Percentiles rank a stretch among this genome's conserved stretches.
Evolutionary conservation across 345 rosid species (phyloP).

Genomic region (Isatis tinctoria): DNA sequence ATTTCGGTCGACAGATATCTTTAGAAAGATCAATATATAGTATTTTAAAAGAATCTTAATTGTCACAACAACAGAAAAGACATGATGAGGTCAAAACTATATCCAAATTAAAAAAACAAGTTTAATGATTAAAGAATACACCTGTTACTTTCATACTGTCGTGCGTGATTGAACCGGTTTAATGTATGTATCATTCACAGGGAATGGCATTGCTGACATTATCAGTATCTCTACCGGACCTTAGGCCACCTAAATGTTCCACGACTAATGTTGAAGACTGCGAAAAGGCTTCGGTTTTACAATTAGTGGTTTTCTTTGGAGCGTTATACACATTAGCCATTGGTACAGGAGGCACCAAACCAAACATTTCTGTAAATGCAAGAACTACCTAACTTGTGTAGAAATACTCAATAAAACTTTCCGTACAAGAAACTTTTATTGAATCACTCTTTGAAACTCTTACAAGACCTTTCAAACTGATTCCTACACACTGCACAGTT

Average conservation of each 20-base stretch:
- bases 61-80: neutral
- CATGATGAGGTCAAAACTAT: neutral
- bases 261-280: slow-evolving; percentile 38
- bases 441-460: too few relatives aligned
- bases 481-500: too few relatives aligned
- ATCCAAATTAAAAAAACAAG: neutral
- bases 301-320: slow-evolving; percentile 57
- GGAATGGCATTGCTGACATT: slow-evolving; percentile 67
- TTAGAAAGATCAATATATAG: neutral
- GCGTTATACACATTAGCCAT: slow-evolving; percentile 67
- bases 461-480: too few relatives aligned
- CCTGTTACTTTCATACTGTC: neutral
- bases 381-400: too few relatives aligned
- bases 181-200: slow-evolving; percentile 24
- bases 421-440: too few relatives aligned
- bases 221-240: slow-evolving; percentile 56
- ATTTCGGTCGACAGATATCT: neutral
- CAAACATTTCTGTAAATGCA: too few relatives aligned
- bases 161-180: neutral
- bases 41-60: neutral
- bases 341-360: slow-evolving; percentile 91
- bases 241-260: slow-evolving; percentile 59
- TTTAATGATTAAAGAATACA: neutral
- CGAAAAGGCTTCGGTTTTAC: slow-evolving; percentile 52
- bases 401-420: too few relatives aligned